Evolutionary conservation across 345 rosid genomes (phyloP).

Genomic region (Excoecaria agallocha): DNA sequence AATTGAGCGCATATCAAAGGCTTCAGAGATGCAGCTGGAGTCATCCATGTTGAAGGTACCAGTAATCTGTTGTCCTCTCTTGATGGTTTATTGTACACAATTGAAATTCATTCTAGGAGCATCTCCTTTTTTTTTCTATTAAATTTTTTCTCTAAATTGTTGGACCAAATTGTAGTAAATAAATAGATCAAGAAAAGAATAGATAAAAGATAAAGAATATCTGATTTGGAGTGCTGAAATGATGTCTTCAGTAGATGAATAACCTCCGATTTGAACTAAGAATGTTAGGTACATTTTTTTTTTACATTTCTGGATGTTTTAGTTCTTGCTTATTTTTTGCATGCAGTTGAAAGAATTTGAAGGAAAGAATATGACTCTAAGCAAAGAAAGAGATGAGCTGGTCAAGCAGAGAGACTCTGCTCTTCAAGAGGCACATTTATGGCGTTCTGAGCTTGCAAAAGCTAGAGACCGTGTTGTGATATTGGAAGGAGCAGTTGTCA

Average conservation of each 20-base stretch:
- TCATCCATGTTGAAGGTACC: slow-evolving; percentile 55
- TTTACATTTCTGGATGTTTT: neutral
- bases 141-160: neutral
- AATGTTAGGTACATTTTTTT: neutral
- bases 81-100: neutral
- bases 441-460: slow-evolving; percentile 97
- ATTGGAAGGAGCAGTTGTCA: slow-evolving; percentile 82
- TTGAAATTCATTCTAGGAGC: neutral
- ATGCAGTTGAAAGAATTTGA: slow-evolving; percentile 71
- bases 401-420: slow-evolving; percentile 84
- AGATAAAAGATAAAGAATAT: neutral
- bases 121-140: neutral
- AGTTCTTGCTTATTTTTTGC: slow-evolving; percentile 18
- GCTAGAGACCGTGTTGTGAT: slow-evolving; percentile 90
- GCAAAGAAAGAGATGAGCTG: slow-evolving; percentile 72
- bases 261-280: neutral
- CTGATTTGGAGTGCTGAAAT: neutral
- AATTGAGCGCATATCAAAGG: slow-evolving; percentile 65
- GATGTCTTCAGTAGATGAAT: neutral
- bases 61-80: slow-evolving; percentile 14
- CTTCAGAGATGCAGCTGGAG: slow-evolving; percentile 57
- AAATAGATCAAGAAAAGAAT: neutral
- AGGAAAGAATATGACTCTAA: slow-evolving; percentile 53
- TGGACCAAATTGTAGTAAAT: neutral
- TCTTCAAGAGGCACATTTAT: slow-evolving; percentile 80